Percentiles rank a stretch among this genome's conserved stretches.
Conservation (phyloP, 2,329 filamentous ascomycete genomes). For the Cladosporium phlei region DNA sequence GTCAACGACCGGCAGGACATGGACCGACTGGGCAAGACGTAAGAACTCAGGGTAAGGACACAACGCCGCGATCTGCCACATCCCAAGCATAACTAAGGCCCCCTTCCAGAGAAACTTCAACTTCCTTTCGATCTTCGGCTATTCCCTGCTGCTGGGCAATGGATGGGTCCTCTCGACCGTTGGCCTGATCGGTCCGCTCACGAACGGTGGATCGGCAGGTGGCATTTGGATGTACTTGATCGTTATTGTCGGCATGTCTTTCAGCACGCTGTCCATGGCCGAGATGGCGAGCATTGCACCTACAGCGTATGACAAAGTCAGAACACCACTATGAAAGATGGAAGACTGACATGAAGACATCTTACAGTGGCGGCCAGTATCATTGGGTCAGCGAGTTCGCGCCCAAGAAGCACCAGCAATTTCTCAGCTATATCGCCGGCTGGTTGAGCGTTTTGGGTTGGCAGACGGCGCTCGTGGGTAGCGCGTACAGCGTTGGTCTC, state of each 20-base stretch:
- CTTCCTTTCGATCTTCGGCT: slow-evolving; percentile 6
- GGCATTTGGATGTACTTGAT: slow-evolving; percentile 3
- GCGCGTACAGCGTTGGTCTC: background rate
- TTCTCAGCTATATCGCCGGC: slow-evolving; percentile 13
- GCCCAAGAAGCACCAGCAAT: slow-evolving; percentile 3
- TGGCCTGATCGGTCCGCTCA: slow-evolving; percentile 1
- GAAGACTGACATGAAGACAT: background rate
- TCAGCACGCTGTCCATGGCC: slow-evolving; percentile 6
- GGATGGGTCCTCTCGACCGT: slow-evolving; percentile 5
- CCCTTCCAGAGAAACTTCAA: slow-evolving; percentile 6
- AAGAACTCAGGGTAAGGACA: slow-evolving; percentile 8
- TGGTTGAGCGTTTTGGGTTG: slow-evolving; percentile 14
- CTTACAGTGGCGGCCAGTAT: slow-evolving; percentile 9
- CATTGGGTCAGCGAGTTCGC: slow-evolving; percentile 15
- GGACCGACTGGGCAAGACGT: slow-evolving; percentile 14
- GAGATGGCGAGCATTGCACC: slow-evolving; percentile 7
- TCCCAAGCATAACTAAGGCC: background rate
- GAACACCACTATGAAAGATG: background rate
- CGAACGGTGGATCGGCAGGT: slow-evolving; percentile 4
- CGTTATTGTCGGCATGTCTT: slow-evolving; percentile 3
- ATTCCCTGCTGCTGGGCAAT: background rate
- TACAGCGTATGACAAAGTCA: no score
- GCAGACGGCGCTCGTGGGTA: slow-evolving; percentile 9
- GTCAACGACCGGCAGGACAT: slow-evolving; percentile 16
- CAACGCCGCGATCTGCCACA: background rate